Conservation (phyloP, 352 stramenopile genomes). For the Halophytophthora batemanensis region DNA sequence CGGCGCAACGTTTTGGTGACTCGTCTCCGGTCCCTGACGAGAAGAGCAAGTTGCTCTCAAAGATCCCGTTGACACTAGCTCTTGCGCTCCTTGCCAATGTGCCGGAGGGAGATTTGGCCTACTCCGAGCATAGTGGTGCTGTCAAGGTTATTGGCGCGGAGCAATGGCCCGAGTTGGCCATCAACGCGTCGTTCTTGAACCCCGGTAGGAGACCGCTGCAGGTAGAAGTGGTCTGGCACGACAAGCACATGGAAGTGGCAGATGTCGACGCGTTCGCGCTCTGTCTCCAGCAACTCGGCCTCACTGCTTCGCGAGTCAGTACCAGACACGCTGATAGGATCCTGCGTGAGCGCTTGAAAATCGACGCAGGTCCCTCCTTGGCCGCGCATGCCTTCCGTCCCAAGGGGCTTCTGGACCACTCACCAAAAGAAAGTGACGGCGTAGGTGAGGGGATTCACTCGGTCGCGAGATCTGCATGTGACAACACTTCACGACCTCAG, state of each 20-base stretch:
- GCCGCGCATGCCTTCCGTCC: constrained; percentile 26
- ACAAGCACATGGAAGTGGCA: constrained; percentile 40
- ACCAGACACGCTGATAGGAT: constrained; percentile 65
- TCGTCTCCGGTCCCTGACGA: neutral
- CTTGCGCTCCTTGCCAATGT: constrained; percentile 69
- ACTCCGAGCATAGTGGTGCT: constrained; percentile 26
- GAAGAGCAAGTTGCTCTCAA: constrained; percentile 35
- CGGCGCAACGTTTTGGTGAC: neutral
- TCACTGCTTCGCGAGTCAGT: constrained; percentile 41
- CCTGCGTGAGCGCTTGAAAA: constrained; percentile 49
- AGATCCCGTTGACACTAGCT: constrained; percentile 51
- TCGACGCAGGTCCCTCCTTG: constrained; percentile 44
- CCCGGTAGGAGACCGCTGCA: constrained; percentile 37
- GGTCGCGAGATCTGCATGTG: too few relatives aligned
- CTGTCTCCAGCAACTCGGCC: constrained; percentile 53
- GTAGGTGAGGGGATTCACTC: neutral
- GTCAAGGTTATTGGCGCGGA: constrained; percentile 15
- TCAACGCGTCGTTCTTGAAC: constrained; percentile 57
- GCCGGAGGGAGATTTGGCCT: constrained; percentile 49
- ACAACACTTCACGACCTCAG: neutral
- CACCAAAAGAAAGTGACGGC: constrained; percentile 2
- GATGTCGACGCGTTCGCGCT: constrained; percentile 64
- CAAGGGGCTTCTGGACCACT: neutral
- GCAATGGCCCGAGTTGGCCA: constrained; percentile 57
- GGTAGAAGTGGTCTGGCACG: constrained; percentile 59